A percentile compares a stretch with the other conserved stretches of the same genome.
Conservation (phyloP, 1,139 yeast species). For the Candida freyschussii region DNA sequence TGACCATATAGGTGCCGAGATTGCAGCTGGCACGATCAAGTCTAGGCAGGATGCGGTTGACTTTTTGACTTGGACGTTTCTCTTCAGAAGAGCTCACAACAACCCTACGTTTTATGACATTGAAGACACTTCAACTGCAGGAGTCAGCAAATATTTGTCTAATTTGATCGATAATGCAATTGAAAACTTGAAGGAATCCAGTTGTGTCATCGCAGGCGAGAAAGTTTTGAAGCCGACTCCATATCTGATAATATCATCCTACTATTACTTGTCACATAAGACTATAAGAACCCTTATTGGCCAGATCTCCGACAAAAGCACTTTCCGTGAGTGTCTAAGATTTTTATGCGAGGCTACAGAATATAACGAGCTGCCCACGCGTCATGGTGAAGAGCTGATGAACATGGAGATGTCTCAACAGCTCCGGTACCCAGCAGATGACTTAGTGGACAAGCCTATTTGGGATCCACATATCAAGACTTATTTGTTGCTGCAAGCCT, state of each 20-base stretch:
- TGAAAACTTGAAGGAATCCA: slow-evolving; percentile 62
- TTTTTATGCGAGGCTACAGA: slow-evolving; percentile 79
- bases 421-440: slow-evolving; percentile 66
- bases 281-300: slow-evolving; percentile 69
- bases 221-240: slow-evolving; percentile 63
- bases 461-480: slow-evolving; percentile 98
- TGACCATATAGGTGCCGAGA: slow-evolving; percentile 96
- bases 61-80: slow-evolving; percentile 90
- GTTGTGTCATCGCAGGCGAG: slow-evolving; percentile 59
- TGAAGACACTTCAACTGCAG: slow-evolving; percentile 62
- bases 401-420: slow-evolving; percentile 85
- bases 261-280: slow-evolving; percentile 88
- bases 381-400: slow-evolving; percentile 93
- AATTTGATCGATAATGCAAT: slow-evolving; percentile 68
- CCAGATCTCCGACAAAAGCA: slow-evolving; percentile 44
- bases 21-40: slow-evolving; percentile 78
- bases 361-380: slow-evolving; percentile 86
- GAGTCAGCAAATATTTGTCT: slow-evolving; percentile 68
- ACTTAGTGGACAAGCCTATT: slow-evolving; percentile 55
- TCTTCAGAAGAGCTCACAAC: slow-evolving; percentile 88
- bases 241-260: slow-evolving; percentile 79
- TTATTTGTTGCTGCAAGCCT: slow-evolving; percentile 80
- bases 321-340: slow-evolving; percentile 65
- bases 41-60: slow-evolving; percentile 88
- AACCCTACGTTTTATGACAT: slow-evolving; percentile 95